Conservation (phyloP, 257 asterid species). For the Craterostigma plantagineum region DNA sequence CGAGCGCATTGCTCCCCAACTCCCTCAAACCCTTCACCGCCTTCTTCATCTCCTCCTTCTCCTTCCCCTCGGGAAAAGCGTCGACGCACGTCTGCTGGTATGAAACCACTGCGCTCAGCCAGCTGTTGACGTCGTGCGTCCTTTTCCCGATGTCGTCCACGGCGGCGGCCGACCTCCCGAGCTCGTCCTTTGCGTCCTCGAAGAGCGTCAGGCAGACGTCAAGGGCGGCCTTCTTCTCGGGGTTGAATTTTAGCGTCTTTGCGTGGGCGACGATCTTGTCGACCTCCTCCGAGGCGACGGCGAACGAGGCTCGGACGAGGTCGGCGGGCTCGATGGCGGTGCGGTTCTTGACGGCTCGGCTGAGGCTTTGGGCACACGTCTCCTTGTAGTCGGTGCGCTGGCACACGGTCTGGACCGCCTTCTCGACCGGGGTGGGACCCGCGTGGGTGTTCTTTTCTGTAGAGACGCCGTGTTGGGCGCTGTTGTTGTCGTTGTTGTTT, state of each 20-base stretch:
- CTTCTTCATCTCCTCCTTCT: conserved; percentile 22
- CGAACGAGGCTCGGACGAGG: conserved; percentile 37
- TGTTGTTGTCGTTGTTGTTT: not conserved
- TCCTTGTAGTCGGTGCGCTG: conserved; percentile 40
- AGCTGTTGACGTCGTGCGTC: conserved; percentile 42
- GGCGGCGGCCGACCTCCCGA: conserved; percentile 27
- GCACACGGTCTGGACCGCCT: conserved; percentile 37
- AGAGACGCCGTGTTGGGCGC: too few species aligned
- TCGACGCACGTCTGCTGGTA: conserved; percentile 73
- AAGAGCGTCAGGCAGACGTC: conserved; percentile 42
- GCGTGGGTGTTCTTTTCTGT: too few species aligned
- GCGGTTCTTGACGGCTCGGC: conserved; percentile 18
- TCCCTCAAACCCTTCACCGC: conserved; percentile 21
- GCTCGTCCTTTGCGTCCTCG: conserved; percentile 50
- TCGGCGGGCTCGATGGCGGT: conserved; percentile 18
- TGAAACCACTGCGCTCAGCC: conserved; percentile 72
- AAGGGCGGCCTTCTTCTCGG: conserved; percentile 32
- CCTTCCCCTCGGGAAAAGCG: conserved; percentile 51
- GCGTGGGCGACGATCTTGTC: conserved; percentile 21
- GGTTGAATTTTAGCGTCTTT: conserved; percentile 19
- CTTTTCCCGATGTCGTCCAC: conserved; percentile 7
- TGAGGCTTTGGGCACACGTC: conserved; percentile 39
- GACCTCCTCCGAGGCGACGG: conserved; percentile 23
- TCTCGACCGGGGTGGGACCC: conserved; percentile 10
- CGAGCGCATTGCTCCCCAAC: conserved; percentile 64